Evolutionary conservation across 208 protist genomes (phyloP).

Genomic region (Wallacemonas rigidus): DNA sequence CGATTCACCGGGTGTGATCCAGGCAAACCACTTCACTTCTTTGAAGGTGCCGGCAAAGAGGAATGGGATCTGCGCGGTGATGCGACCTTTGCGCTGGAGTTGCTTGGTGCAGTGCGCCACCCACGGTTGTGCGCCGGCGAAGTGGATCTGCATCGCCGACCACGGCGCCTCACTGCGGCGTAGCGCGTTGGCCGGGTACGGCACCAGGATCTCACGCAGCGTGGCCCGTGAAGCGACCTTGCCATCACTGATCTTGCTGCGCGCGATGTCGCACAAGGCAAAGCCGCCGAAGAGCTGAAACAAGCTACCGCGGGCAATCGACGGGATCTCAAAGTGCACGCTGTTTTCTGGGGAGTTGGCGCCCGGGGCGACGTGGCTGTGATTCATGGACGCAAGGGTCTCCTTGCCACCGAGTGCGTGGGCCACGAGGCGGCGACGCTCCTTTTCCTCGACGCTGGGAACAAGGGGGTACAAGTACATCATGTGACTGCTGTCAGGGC

Average conservation of each 20-base stretch:
- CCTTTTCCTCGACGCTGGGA: constrained; percentile 38
- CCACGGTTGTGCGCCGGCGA: constrained; percentile 74
- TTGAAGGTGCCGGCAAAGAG: constrained; percentile 48
- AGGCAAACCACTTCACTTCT: constrained; percentile 65
- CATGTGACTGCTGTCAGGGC: constrained; percentile 29
- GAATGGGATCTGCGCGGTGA: constrained; percentile 51
- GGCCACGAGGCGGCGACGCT: constrained; percentile 38
- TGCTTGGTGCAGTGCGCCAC: constrained; percentile 61
- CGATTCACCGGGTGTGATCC: constrained; percentile 70
- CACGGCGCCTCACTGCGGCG: constrained; percentile 39
- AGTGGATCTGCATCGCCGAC: constrained; percentile 41
- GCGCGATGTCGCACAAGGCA: constrained; percentile 37
- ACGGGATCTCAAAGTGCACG: constrained; percentile 10
- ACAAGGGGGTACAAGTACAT: constrained; percentile 59
- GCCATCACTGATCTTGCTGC: constrained; percentile 3
- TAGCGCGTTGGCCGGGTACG: constrained; percentile 49
- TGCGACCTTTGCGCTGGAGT: constrained; percentile 56
- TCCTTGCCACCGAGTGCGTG: constrained; percentile 35
- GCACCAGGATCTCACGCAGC: constrained; percentile 72
- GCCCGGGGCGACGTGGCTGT: not conserved
- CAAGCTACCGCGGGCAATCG: constrained; percentile 38
- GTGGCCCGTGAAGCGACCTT: constrained; percentile 16
- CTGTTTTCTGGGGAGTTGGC: constrained; percentile 4
- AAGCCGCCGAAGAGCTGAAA: constrained; percentile 83
- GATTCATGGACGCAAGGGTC: constrained; percentile 9